A percentile compares a stretch with the other conserved stretches of the same genome.
phyloP scores from a whole-genome alignment of 257 asterid species.

The Cordia subcordata region DNA sequence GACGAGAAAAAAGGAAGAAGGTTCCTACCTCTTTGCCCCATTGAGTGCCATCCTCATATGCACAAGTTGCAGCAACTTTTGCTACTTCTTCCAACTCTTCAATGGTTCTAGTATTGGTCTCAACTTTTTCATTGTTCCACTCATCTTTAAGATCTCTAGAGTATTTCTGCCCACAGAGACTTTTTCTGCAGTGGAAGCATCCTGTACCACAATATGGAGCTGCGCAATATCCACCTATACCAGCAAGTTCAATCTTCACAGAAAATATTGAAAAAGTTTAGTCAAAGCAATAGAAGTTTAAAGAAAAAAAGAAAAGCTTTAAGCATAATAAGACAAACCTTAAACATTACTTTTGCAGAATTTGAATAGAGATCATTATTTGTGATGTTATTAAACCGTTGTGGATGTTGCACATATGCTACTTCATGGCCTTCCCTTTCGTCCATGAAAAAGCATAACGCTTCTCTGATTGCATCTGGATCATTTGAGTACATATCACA shows the following conservation, averaged over 20 bases:
- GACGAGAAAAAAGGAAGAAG: not conserved
- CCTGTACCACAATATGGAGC: slow-evolving; percentile 65
- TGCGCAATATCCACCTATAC: slow-evolving; percentile 52
- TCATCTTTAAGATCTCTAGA: slow-evolving; percentile 16
- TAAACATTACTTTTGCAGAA: slow-evolving; percentile 11
- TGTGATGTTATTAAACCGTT: slow-evolving; percentile 40
- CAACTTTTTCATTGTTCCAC: slow-evolving; percentile 14
- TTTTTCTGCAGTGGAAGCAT: slow-evolving; percentile 65
- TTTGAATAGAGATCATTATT: slow-evolving; percentile 54
- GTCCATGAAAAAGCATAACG: slow-evolving; percentile 77
- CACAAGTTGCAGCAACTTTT: slow-evolving; percentile 51
- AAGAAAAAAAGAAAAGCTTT: not conserved
- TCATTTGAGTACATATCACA: slow-evolving; percentile 90
- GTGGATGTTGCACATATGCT: slow-evolving; percentile 63
- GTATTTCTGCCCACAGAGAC: slow-evolving; percentile 43
- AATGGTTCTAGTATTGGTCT: slow-evolving; percentile 16
- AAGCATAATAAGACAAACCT: slow-evolving; percentile 25
- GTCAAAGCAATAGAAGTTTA: not conserved
- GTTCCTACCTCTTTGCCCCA: slow-evolving; percentile 73
- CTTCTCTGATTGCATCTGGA: slow-evolving; percentile 54
- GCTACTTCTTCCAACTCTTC: slow-evolving; percentile 56
- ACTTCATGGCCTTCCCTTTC: slow-evolving; percentile 41
- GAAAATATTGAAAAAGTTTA: not conserved
- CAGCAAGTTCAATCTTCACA: slow-evolving; percentile 56
- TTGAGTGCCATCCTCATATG: slow-evolving; percentile 57